Base-by-base conservation (phyloP, 1,139 yeast species). In the Nematodospora anomalae region DNA sequence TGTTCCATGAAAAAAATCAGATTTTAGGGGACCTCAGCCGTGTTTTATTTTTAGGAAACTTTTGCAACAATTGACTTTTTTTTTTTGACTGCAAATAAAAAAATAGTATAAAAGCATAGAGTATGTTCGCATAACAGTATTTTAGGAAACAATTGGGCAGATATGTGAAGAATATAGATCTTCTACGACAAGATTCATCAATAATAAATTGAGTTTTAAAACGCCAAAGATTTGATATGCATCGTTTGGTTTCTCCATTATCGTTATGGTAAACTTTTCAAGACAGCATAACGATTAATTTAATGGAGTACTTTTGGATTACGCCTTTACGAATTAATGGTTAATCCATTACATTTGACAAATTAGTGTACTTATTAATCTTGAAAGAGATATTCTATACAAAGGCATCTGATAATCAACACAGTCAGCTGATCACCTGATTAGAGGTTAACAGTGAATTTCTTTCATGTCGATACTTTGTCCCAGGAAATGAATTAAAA, bases 21-120 rank as follows among this genome's bases (percentile, higher is more conserved):
- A 14, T 27, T 27, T 27, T 15, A 16, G 20, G 18, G 29, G 18
- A 7, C 20, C 5, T 5, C 21, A 14, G 15, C 18, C 29, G 4
- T 27, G n/a, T 12, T 27, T 27, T 13, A 26, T 9, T 12, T 22
- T 35, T 18, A 35, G 38, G 38, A 35, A 35, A 35, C 31, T 35
- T 30, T 26, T 35, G 38, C 25, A 30, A 30, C 32, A 16, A 22
- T 26, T 18, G 21, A 8, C 8, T 18, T 18, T 18, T 6, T 18
- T 18, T 18, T 18, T 6, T 18, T 18, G 21, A 18, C 21, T 18
- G 21, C 21, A 18, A 18, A 18, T 18, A 18, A 18, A 18, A 18
- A 18, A n/a, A n/a, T n/a, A n/a, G n/a, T n/a, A n/a, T n/a, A n/a
- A n/a, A 18, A 18, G 8, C 8, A 18, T 18, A 18, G 6, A 6